Percentiles rank a stretch among this genome's conserved stretches.
These are phyloP conservation scores for Tanacetum coccineum DNA, from an alignment of 129 eudicot genomes.

Conservation along the genomic window DNA sequence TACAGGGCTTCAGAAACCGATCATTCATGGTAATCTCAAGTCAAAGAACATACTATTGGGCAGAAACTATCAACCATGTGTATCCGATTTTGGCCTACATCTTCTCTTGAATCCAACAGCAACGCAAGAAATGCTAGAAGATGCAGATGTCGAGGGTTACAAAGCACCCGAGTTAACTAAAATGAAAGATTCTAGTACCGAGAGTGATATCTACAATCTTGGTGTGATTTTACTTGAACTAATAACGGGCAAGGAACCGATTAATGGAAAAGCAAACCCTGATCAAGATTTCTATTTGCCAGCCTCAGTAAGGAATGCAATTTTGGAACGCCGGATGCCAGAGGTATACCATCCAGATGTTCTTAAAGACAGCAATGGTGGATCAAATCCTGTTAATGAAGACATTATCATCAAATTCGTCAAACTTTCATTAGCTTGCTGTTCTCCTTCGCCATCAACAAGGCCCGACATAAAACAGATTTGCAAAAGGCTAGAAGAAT, in stretches of 20 bases:
- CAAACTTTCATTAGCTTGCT: constrained; percentile 85
- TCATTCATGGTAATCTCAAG: constrained; percentile 93
- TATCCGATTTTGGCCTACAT: constrained; percentile 83
- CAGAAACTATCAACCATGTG: constrained; percentile 42
- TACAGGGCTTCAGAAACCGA: constrained; percentile 50
- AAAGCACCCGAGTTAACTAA: constrained; percentile 86
- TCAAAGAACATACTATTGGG: constrained; percentile 73
- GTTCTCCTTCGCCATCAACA: constrained; percentile 75
- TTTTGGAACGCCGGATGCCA: constrained; percentile 51
- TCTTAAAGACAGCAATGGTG: constrained; percentile 31
- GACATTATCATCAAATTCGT: constrained; percentile 51
- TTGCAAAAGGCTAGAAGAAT: constrained; percentile 66
- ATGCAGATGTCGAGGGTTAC: constrained; percentile 71
- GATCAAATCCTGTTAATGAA: constrained; percentile 45
- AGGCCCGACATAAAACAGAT: constrained; percentile 66
- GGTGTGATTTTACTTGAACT: constrained; percentile 84
- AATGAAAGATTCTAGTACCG: constrained; percentile 52
- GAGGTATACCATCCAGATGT: constrained; percentile 68
- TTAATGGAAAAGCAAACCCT: constrained; percentile 41
- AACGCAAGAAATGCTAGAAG: constrained; percentile 79
- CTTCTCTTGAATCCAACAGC: constrained; percentile 67
- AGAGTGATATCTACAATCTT: constrained; percentile 72
- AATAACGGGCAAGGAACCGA: constrained; percentile 64
- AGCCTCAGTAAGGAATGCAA: constrained; percentile 49
- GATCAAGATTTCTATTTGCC: constrained; percentile 74